These are phyloP conservation scores for Paracorniculantispora psalliotae DNA, from an alignment of 2,329 filamentous ascomycete genomes.

Conservation along the genomic window DNA sequence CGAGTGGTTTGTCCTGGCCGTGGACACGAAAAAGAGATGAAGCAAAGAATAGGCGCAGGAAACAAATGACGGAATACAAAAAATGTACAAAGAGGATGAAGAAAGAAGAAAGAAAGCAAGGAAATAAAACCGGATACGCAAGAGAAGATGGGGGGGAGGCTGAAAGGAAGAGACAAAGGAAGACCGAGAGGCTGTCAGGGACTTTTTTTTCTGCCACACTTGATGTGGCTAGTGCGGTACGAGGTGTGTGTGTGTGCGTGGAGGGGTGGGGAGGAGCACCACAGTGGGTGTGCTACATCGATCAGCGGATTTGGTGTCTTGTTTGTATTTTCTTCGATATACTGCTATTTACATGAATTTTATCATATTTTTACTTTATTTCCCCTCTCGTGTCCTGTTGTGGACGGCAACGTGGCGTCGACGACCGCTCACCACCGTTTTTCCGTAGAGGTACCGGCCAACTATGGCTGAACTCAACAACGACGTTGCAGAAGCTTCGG, in stretches of 20 bases:
- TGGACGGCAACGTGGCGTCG: too few species aligned
- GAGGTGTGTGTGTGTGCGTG: not conserved
- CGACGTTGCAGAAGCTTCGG: not conserved
- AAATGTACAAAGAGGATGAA: not conserved
- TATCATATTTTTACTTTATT: too few species aligned
- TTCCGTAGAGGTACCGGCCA: not conserved
- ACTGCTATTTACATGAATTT: not conserved
- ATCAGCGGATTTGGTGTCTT: not conserved
- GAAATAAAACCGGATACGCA: not conserved
- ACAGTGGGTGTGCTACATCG: not conserved
- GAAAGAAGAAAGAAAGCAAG: not conserved
- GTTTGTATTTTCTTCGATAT: not conserved
- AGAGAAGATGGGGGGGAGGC: too few species aligned
- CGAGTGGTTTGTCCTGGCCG: slow-evolving; percentile 7
- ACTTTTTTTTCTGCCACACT: not conserved
- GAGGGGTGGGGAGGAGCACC: not conserved
- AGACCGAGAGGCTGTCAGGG: not conserved
- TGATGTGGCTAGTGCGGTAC: not conserved
- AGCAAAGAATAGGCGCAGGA: not conserved
- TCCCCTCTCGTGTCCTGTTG: too few species aligned
- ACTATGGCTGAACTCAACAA: not conserved
- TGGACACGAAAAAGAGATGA: too few species aligned
- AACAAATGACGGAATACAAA: not conserved
- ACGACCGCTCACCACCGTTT: too few species aligned
- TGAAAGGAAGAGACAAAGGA: too few species aligned